These are phyloP conservation scores for Tremella yokohamensis DNA, from an alignment of 768 basidiomycete species.

Conservation along the genomic window DNA sequence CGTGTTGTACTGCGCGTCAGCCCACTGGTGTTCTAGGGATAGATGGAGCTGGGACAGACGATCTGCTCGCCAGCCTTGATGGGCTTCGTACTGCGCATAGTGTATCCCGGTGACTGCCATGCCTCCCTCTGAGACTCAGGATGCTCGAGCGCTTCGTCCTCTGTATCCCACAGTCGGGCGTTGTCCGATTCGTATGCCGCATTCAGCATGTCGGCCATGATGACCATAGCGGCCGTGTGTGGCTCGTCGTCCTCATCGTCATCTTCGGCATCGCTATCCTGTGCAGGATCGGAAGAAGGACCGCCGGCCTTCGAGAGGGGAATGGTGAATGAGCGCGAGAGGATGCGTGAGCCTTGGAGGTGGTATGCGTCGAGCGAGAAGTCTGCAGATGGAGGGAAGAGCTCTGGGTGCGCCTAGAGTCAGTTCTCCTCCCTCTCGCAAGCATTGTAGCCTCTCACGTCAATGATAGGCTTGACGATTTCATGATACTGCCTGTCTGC, in stretches of 20 bases:
- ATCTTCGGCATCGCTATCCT: conserved; percentile 42
- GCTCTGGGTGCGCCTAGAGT: conserved; percentile 34
- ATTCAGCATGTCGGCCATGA: conserved; percentile 94
- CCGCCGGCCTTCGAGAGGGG: conserved; percentile 54
- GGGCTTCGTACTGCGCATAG: conserved; percentile 61
- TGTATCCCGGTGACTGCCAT: conserved; percentile 19
- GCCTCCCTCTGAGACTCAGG: conserved; percentile 2
- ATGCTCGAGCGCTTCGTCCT: background rate
- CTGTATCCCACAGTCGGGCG: conserved; percentile 70
- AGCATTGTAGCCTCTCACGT: conserved; percentile 54
- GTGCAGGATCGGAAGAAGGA: conserved; percentile 17
- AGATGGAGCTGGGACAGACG: conserved; percentile 55
- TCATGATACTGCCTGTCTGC: conserved; percentile 70
- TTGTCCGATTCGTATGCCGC: conserved; percentile 81
- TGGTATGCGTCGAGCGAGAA: conserved; percentile 77
- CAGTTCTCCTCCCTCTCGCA: conserved; percentile 1
- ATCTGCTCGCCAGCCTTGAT: conserved; percentile 83
- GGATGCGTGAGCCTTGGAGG: conserved; percentile 81
- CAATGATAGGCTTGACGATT: conserved; percentile 67
- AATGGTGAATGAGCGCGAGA: conserved; percentile 87
- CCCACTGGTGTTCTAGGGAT: background rate
- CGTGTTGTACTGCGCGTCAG: conserved; percentile 73
- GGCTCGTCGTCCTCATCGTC: conserved; percentile 60
- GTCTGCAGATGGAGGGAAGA: conserved; percentile 59
- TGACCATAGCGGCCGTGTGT: conserved; percentile 80